Evolutionary conservation across 345 rosid species (phyloP), one percentile per base, ranked within the genome.

Genomic region (Dimocarpus longan): DNA sequence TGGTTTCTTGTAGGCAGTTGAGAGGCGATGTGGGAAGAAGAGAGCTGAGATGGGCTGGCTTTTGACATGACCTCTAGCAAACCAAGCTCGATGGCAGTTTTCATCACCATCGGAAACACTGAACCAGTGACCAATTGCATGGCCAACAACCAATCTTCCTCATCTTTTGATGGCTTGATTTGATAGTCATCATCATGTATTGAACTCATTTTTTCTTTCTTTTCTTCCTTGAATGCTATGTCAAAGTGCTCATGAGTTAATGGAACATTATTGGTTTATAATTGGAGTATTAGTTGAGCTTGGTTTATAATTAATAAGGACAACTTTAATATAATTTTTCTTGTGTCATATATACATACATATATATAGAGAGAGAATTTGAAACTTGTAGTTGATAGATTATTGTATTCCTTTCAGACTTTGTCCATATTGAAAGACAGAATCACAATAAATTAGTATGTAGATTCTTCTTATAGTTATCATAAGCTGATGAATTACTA

Each of bases 31-130:
- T 86, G 81, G 10, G 78, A 50, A 11, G 83, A 74, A 0, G 87
- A 80, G 21, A 83, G 28, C 48, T 0, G 73, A 39, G 77, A 68
- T 3, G 79, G 83, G 59, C 77, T 70, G 0, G 85, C 73, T 54
- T 10, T 65, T 7, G 82, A 78, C 6, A 83, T 73, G 78, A 83
- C 76, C 69, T 83, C 84, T 18, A 87, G 75, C 37, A 85, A 24
- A 1, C 62, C 83, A 1, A 85, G 81, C 77, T 80, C 83, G 62
- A 73, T 8, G n/a, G 84, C 82, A 0, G 83, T 76, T 13, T 82
- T 80, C 63, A 87, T 46, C 19, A 54, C 76, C 81, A 81, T 72
- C 0, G 85, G 87, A 22, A 87, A 26, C 37, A 76, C 48, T 7
- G 73, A 46, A 3, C 69, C 22, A 28, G 15, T 22, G 0, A 78